Conservation (phyloP, 2,329 filamentous ascomycete species). For the Alternaria viburni region DNA sequence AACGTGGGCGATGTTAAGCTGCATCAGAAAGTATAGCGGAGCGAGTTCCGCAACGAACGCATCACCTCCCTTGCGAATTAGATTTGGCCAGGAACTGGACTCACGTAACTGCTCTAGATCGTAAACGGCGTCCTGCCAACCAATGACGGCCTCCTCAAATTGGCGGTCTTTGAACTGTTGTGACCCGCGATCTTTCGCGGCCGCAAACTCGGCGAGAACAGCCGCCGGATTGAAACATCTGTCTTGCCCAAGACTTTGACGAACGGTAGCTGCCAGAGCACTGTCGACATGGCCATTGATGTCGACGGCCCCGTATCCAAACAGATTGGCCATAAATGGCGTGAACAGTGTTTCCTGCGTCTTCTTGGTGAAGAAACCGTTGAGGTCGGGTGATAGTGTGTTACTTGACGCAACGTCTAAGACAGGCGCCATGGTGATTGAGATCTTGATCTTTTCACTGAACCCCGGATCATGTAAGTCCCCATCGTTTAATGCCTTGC, state of each 20-base stretch:
- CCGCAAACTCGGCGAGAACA: conserved; percentile 9
- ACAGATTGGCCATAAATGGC: conserved; percentile 17
- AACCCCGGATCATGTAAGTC: conserved; percentile 8
- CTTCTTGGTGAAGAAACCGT: conserved; percentile 21
- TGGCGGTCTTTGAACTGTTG: conserved; percentile 6
- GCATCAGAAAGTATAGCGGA: conserved; percentile 21
- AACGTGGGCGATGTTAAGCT: conserved; percentile 22
- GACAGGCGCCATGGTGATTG: conserved; percentile 11
- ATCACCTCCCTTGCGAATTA: conserved; percentile 8
- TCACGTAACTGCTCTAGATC: conserved; percentile 14
- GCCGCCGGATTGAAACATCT: conserved; percentile 10
- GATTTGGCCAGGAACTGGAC: conserved; percentile 13
- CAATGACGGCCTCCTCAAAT: neutral
- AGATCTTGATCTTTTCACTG: conserved; percentile 2
- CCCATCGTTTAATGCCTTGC: conserved; percentile 12
- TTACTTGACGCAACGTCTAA: neutral
- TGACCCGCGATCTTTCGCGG: conserved; percentile 18
- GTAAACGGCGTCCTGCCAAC: conserved; percentile 17
- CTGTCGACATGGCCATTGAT: conserved; percentile 11
- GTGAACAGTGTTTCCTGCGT: conserved; percentile 22
- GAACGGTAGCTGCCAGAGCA: conserved; percentile 11
- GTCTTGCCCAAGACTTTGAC: conserved; percentile 14
- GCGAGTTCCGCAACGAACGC: conserved; percentile 20
- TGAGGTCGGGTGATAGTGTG: neutral
- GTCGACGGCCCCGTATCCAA: conserved; percentile 16